These are phyloP conservation scores for Piedraia hortae DNA, from an alignment of 2,329 filamentous ascomycete genomes.

Conservation along the genomic window DNA sequence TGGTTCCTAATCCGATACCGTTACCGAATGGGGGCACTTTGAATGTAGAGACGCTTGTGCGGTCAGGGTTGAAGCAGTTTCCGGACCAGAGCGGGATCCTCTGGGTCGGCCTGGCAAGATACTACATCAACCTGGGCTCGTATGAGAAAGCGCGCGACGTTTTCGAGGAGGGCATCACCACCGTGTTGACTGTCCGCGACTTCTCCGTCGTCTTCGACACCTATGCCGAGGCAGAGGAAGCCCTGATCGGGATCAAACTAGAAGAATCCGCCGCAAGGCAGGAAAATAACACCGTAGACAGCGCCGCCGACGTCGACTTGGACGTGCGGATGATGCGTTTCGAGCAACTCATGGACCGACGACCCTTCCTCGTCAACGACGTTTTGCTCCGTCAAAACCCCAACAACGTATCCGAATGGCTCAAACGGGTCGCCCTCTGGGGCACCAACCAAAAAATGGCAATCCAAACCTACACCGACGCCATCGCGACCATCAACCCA, in stretches of 20 bases:
- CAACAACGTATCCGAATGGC: constrained; percentile 88
- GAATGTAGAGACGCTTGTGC: constrained; percentile 73
- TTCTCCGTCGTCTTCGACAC: constrained; percentile 92
- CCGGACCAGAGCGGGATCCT: constrained; percentile 82
- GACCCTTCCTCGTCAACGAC: constrained; percentile 88
- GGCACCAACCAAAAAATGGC: constrained; percentile 76
- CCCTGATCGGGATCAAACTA: constrained; percentile 74
- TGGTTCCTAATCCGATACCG: constrained; percentile 37
- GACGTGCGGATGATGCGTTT: constrained; percentile 96
- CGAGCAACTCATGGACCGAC: constrained; percentile 88
- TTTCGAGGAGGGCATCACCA: constrained; percentile 89
- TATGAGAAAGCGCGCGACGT: constrained; percentile 82
- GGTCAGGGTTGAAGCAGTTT: constrained; percentile 73
- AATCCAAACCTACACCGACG: constrained; percentile 80
- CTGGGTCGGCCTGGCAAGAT: constrained; percentile 83
- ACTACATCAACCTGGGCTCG: constrained; percentile 80
- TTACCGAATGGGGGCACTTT: constrained; percentile 58
- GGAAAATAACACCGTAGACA: constrained; percentile 50
- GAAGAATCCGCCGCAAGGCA: constrained; percentile 56
- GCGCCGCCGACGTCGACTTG: constrained; percentile 73
- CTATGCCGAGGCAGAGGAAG: constrained; percentile 91
- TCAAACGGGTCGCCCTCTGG: constrained; percentile 89
- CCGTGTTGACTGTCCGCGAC: constrained; percentile 94
- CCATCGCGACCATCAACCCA: constrained; percentile 74
- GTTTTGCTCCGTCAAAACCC: constrained; percentile 86